phyloP scores from a whole-genome alignment of 1,139 yeast species.

The Ogataea hybrid region DNA sequence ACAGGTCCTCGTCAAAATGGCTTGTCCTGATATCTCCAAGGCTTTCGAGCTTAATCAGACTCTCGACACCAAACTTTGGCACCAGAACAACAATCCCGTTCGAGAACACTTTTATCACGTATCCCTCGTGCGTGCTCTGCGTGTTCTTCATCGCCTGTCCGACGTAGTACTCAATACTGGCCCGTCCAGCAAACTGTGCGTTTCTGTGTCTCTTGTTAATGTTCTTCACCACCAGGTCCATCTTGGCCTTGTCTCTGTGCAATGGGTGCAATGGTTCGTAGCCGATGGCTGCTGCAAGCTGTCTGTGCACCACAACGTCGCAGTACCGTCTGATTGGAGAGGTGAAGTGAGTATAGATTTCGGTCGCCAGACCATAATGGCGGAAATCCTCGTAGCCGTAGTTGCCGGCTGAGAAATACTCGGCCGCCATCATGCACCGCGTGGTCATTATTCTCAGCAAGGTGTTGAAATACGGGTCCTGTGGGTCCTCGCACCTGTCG shows the following conservation, averaged over 20 bases:
- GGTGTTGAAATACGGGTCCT: slow-evolving; percentile 91
- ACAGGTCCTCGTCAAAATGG: slow-evolving; percentile 73
- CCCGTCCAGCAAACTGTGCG: slow-evolving; percentile 98
- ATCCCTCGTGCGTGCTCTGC: slow-evolving; percentile 79
- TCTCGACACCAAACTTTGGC: slow-evolving; percentile 97
- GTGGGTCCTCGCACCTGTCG: slow-evolving; percentile 78
- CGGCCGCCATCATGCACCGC: slow-evolving; percentile 99
- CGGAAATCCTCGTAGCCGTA: slow-evolving; percentile 90
- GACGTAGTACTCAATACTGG: slow-evolving; percentile 95
- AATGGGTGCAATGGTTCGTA: slow-evolving; percentile 80
- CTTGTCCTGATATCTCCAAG: slow-evolving; percentile 67
- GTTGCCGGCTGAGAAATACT: slow-evolving; percentile 93
- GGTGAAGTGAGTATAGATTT: slow-evolving; percentile 96
- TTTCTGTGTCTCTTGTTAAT: slow-evolving; percentile 94
- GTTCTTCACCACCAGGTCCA: slow-evolving; percentile 86
- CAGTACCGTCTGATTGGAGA: slow-evolving; percentile 98
- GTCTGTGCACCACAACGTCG: slow-evolving; percentile 96
- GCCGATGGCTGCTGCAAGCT: slow-evolving; percentile 94
- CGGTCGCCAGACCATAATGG: slow-evolving; percentile 97
- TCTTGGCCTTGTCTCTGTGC: slow-evolving; percentile 85
- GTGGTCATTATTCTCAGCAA: slow-evolving; percentile 96
- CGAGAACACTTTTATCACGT: slow-evolving; percentile 85
- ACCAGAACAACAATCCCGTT: slow-evolving; percentile 95
- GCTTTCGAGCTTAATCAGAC: slow-evolving; percentile 78
- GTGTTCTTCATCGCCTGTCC: slow-evolving; percentile 92